Evolutionary conservation across 805 yeast genomes (phyloP).

Genomic region (Ogataea sp.): DNA sequence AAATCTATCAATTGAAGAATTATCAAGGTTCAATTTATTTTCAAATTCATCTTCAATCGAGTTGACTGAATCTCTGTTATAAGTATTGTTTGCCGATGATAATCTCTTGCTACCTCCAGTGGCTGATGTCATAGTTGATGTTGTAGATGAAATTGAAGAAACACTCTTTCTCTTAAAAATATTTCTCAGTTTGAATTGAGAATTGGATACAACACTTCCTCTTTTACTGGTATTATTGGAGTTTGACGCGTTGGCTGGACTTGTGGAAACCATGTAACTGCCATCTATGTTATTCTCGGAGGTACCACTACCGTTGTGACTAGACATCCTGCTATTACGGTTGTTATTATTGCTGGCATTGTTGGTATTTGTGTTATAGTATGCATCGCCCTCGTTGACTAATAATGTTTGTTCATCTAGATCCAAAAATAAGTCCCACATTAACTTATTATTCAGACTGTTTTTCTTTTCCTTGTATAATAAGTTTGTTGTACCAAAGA

Average conservation of each 20-base stretch:
- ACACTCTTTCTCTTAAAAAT: conserved; percentile 10
- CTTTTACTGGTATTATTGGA: too few species aligned
- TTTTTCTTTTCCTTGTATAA: conserved; percentile 46
- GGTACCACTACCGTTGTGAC: too few species aligned
- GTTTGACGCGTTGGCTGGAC: too few species aligned
- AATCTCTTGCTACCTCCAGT: too few species aligned
- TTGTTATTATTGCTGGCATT: too few species aligned
- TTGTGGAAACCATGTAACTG: too few species aligned
- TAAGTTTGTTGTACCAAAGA: conserved; percentile 65
- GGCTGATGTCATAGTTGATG: conserved; percentile 2
- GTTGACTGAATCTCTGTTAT: conserved; percentile 2
- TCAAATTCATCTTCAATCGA: conserved; percentile 3
- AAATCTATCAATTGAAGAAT: too few species aligned
- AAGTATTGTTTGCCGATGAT: neutral
- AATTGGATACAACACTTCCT: conserved; percentile 7
- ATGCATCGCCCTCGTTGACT: too few species aligned
- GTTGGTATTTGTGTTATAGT: too few species aligned
- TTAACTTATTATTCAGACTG: conserved; percentile 17
- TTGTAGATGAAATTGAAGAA: neutral
- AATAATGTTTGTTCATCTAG: conserved; percentile 28
- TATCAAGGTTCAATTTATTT: neutral
- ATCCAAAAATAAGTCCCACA: conserved; percentile 59
- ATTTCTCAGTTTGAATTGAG: conserved; percentile 12
- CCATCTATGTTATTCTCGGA: too few species aligned
- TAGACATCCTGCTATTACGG: too few species aligned